Evolutionary conservation across 78 protist species (phyloP), one percentile per base, ranked within the genome.

Genomic region (Dictyostelium capitatum): DNA sequence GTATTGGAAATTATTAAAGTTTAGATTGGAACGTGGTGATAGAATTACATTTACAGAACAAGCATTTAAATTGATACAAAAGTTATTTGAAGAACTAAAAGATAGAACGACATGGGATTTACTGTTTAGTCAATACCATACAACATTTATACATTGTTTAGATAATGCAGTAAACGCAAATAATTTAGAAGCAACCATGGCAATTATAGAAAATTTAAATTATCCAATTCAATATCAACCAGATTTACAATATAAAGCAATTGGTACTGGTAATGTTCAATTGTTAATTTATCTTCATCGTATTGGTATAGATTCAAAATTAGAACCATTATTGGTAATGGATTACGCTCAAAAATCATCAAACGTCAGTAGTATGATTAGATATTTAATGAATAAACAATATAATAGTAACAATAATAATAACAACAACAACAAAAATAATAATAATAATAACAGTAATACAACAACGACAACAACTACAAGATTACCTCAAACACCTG

Each of bases 181-280:
- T 67, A 67, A 67, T 32, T 32, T 67, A 7, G 30, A 15, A 6
- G 75, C 75, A 6, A 8, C 32, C 14, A 32, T 28, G 17, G 28
- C 75, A 4, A 67, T 67, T 32, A 15, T 67, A 12, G 50, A 67
- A 23, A 67, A 67, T 67, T 67, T 32, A 67, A 6, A 32, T 12
- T 67, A 15, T 17, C 75, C 48, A 28, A 67, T 67, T 32, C 75
- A 67, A 32, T 67, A 32, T 67, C 75, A 67, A 67, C 75, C 75
- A 67, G 75, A 67, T 67, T 30, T 67, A 32, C 75, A 67, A 67
- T 67, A 67, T 32, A 67, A 67, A 67, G 75, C 75, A 17, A 67
- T 67, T 4, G 75, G 46, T 2, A 67, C 19, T 67, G 75, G 75
- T 32, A 67, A 67, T 32, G 48, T 67, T 32, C 23, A 67, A 12